phyloP scores from a whole-genome alignment of 139 green algal genomes.

The Micractinium sp. region DNA sequence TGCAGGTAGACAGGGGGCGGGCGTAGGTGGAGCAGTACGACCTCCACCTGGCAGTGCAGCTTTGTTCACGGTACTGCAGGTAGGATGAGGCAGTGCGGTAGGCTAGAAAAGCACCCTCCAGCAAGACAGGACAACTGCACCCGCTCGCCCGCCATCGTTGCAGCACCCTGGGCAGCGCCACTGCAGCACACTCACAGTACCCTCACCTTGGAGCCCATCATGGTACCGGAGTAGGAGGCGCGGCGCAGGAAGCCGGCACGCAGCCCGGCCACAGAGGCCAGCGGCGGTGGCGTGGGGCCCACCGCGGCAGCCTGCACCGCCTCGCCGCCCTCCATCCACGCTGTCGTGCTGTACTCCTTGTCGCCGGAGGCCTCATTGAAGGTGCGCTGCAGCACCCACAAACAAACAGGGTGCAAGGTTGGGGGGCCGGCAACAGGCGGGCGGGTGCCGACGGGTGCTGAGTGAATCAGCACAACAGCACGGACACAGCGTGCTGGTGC shows the following conservation, averaged over 20 bases:
- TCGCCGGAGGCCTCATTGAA: constrained; percentile 45
- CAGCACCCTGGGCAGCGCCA: no score
- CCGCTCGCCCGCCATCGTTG: no score
- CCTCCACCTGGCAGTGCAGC: no score
- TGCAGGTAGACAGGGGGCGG: no score
- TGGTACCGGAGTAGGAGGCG: constrained; percentile 38
- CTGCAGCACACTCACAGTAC: background rate
- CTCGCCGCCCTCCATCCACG: constrained; percentile 25
- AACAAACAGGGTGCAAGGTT: background rate
- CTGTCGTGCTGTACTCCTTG: constrained; percentile 47
- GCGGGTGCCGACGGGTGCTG: background rate
- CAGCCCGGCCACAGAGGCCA: background rate
- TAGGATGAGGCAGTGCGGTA: no score
- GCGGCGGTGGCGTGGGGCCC: constrained; percentile 5
- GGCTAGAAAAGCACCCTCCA: no score
- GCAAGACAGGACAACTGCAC: no score
- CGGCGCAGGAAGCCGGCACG: constrained; percentile 37
- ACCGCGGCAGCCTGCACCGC: constrained; percentile 25
- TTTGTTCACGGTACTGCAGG: no score
- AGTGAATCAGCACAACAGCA: background rate
- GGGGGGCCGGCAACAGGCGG: background rate
- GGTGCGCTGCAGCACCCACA: constrained; percentile 19
- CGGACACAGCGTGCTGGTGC: no score
- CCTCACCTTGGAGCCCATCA: constrained; percentile 59
- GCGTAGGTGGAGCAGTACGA: no score